phyloP scores from a whole-genome alignment of 805 yeast genomes.

The Spathaspora girioi region DNA sequence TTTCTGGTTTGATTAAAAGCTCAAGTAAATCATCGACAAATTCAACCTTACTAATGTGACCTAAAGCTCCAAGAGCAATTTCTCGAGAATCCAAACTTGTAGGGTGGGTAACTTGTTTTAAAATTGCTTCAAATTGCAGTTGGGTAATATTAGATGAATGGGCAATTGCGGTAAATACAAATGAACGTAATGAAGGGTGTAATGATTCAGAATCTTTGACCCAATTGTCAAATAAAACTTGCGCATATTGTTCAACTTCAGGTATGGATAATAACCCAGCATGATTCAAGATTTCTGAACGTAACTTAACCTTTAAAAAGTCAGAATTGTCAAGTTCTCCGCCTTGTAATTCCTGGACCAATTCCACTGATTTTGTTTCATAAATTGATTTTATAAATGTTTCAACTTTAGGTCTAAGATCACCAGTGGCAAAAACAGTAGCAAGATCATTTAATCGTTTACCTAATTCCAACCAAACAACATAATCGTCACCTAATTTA shows the following conservation, averaged over 20 bases:
- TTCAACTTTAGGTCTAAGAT: constrained; percentile 22
- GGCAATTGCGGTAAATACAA: constrained; percentile 42
- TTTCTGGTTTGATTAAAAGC: constrained; percentile 37
- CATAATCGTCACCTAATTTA: constrained; percentile 33
- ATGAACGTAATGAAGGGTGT: constrained; percentile 43
- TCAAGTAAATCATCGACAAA: constrained; percentile 38
- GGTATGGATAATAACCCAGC: constrained; percentile 39
- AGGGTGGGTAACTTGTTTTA: constrained; percentile 48
- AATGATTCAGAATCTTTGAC: constrained; percentile 15
- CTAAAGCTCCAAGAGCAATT: constrained; percentile 53
- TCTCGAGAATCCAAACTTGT: constrained; percentile 57
- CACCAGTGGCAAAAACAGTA: constrained; percentile 29
- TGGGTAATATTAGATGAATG: constrained; percentile 27
- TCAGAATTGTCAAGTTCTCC: constrained; percentile 10
- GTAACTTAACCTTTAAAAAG: constrained; percentile 29
- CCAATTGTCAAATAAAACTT: constrained; percentile 25
- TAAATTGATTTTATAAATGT: constrained; percentile 26
- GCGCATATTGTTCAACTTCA: constrained; percentile 33
- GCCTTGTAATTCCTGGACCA: constrained; percentile 17
- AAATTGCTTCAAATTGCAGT: constrained; percentile 35
- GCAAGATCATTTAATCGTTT: constrained; percentile 34
- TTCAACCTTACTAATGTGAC: constrained; percentile 36
- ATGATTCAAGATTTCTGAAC: constrained; percentile 35
- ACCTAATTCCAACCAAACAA: constrained; percentile 55
- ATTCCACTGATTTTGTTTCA: constrained; percentile 23